These are phyloP conservation scores for Cyclospora cayetanensis DNA, from an alignment of 169 alveolate species.

Conservation along the genomic window DNA sequence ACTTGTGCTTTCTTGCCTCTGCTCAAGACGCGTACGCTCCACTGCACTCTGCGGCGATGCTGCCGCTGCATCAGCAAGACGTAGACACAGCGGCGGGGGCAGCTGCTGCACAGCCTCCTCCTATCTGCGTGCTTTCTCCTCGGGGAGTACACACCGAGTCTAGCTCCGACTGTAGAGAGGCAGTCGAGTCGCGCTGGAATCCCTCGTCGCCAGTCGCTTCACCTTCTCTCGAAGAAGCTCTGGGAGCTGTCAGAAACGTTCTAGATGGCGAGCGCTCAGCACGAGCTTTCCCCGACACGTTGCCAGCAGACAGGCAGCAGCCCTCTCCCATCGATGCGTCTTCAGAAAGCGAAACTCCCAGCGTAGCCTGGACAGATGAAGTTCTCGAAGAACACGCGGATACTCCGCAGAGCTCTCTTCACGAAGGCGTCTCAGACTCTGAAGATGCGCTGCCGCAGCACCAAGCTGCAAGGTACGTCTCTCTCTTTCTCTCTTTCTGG, in stretches of 20 bases:
- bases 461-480: not conserved
- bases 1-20: conserved; percentile 36
- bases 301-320: not conserved
- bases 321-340: not conserved
- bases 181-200: no score
- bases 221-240: not conserved
- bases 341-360: not conserved
- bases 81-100: no score
- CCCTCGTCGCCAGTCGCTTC: no score
- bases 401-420: not conserved
- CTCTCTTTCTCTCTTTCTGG: not conserved
- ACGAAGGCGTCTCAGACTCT: not conserved
- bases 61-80: no score
- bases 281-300: not conserved
- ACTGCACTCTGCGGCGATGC: conserved; percentile 20
- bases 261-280: not conserved
- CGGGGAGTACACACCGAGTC: no score
- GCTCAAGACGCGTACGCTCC: conserved; percentile 54
- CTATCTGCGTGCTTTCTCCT: no score
- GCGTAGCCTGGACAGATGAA: not conserved
- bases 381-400: not conserved
- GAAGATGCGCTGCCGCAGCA: not conserved
- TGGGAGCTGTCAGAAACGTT: not conserved
- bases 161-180: no score
- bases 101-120: no score